Percentiles rank a stretch among this genome's conserved stretches.
Evolutionary conservation across 1,139 yeast species (phyloP).

Genomic region (Nakaseomyces bracarensis): DNA sequence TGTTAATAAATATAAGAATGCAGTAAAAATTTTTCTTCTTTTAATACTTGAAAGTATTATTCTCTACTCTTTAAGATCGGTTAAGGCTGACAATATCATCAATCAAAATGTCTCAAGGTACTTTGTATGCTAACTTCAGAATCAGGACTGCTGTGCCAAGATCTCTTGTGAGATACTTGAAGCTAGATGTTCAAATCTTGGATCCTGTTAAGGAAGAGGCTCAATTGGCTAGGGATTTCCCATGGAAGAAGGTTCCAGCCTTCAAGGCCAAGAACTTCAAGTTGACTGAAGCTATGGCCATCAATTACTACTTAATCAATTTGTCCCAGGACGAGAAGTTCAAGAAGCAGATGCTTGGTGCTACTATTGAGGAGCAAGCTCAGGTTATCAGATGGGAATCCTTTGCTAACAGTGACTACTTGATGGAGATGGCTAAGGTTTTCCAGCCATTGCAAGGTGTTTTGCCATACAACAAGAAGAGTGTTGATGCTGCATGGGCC

Average conservation of each 20-base stretch:
- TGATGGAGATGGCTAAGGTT: constrained; percentile 37
- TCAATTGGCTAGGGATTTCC: constrained; percentile 50
- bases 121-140: constrained; percentile 46
- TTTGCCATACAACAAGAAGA: constrained; percentile 73
- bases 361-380: constrained; percentile 59
- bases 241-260: constrained; percentile 68
- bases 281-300: constrained; percentile 72
- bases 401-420: constrained; percentile 64
- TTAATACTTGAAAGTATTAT: too few relatives aligned
- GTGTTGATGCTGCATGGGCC: constrained; percentile 47
- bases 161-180: constrained; percentile 61
- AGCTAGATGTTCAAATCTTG: constrained; percentile 58
- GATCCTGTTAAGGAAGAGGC: constrained; percentile 39
- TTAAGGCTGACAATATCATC: neutral
- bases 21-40: too few relatives aligned
- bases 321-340: constrained; percentile 25
- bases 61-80: too few relatives aligned
- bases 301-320: constrained; percentile 39
- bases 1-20: too few relatives aligned
- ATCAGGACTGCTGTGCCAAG: constrained; percentile 47
- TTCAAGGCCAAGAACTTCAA: constrained; percentile 68
- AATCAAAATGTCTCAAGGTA: constrained; percentile 55
- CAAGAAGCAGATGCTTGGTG: constrained; percentile 44
- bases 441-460: constrained; percentile 43
- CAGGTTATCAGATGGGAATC: constrained; percentile 75